Conservation (phyloP, 768 basidiomycete genomes). For the Myochromella boudieri region DNA sequence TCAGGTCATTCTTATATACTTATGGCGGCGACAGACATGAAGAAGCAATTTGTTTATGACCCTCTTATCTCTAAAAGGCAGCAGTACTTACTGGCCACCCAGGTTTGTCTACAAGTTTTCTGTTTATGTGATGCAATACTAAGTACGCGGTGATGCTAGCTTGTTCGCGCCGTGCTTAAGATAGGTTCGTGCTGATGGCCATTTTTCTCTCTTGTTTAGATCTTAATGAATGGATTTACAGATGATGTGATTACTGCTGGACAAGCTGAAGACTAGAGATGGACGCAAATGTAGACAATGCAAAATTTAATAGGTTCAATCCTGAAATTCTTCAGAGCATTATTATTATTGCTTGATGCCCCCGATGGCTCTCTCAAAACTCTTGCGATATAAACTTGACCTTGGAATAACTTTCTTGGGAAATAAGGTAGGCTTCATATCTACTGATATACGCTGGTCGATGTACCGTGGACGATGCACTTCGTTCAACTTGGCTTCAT, state of each 20-base stretch:
- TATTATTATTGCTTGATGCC: too few species aligned
- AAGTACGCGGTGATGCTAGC: constrained; percentile 32
- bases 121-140: constrained; percentile 4
- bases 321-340: neutral
- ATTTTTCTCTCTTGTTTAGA: neutral
- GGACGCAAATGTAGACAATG: neutral
- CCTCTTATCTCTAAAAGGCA: constrained; percentile 97
- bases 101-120: constrained; percentile 46
- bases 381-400: too few species aligned
- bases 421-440: too few species aligned
- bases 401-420: too few species aligned
- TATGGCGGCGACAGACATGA: constrained; percentile 76
- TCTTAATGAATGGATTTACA: neutral
- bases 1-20: neutral
- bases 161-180: constrained; percentile 85
- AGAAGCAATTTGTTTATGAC: constrained; percentile 94
- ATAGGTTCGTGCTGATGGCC: constrained; percentile 55
- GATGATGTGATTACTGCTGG: constrained; percentile 20
- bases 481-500: too few species aligned
- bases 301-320: constrained; percentile 6
- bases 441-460: too few species aligned
- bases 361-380: too few species aligned
- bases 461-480: too few species aligned
- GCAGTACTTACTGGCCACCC: constrained; percentile 96
- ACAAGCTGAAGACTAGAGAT: constrained; percentile 18